These are phyloP conservation scores for Hypoxylon sp. DNA, from an alignment of 2,329 filamentous ascomycete species.

Conservation along the genomic window DNA sequence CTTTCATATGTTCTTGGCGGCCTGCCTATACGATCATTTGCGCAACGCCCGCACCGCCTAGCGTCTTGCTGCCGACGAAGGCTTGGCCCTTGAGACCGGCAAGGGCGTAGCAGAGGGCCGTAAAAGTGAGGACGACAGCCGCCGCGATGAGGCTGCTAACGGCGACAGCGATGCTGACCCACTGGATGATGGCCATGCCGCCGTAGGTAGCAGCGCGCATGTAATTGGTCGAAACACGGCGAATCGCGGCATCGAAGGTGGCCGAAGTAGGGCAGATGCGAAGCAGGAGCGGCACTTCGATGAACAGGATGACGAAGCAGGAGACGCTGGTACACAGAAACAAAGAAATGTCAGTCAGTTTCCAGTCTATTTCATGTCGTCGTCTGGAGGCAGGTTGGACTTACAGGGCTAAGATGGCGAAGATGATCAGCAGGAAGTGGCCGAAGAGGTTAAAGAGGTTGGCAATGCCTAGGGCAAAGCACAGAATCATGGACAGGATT, in stretches of 20 bases:
- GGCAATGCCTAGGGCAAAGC: slow-evolving; percentile 73
- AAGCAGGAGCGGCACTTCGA: slow-evolving; percentile 92
- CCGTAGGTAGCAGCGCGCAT: slow-evolving; percentile 90
- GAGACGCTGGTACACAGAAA: slow-evolving; percentile 71
- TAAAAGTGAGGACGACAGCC: slow-evolving; percentile 79
- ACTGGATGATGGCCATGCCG: slow-evolving; percentile 83
- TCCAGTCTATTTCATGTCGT: not conserved
- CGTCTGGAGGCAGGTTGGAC: slow-evolving; percentile 38
- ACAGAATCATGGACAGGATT: slow-evolving; percentile 74
- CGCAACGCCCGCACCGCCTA: slow-evolving; percentile 90
- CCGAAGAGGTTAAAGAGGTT: slow-evolving; percentile 67
- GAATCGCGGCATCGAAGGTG: slow-evolving; percentile 88
- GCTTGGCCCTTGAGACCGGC: slow-evolving; percentile 84
- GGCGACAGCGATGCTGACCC: slow-evolving; percentile 73
- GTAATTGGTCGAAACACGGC: slow-evolving; percentile 93
- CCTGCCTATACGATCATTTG: slow-evolving; percentile 89
- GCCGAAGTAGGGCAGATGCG: slow-evolving; percentile 96
- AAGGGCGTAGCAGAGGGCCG: slow-evolving; percentile 80
- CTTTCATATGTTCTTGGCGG: not conserved
- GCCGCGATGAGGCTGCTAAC: slow-evolving; percentile 83
- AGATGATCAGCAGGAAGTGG: slow-evolving; percentile 56
- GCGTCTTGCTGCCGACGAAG: slow-evolving; percentile 92
- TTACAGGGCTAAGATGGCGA: slow-evolving; percentile 63
- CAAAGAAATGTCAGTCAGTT: not conserved
- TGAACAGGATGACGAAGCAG: slow-evolving; percentile 78